Percentiles rank a stretch among this genome's conserved stretches.
phyloP scores from a whole-genome alignment of 495 filamentous ascomycete genomes.

The Aspergillus nanangensis region DNA sequence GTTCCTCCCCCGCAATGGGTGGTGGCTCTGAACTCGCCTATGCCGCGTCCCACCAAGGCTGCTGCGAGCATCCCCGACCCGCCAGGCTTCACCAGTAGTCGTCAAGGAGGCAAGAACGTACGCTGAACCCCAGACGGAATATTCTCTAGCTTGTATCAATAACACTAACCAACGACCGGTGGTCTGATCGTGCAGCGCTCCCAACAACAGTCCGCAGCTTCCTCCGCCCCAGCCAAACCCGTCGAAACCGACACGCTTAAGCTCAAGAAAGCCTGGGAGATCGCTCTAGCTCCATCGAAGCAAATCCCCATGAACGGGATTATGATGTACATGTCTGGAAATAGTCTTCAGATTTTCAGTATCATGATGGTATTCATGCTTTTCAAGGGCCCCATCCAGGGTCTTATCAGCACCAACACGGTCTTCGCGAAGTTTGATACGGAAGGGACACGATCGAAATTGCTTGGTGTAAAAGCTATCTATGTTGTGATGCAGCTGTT shows the following conservation, averaged over 20 bases:
- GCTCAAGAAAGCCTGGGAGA: conserved; percentile 98
- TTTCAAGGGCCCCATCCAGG: conserved; percentile 93
- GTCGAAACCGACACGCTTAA: conserved; percentile 92
- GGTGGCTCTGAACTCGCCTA: conserved; percentile 64
- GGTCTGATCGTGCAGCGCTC: conserved; percentile 28
- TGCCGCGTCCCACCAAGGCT: conserved; percentile 53
- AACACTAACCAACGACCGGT: too few species aligned
- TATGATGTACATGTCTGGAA: conserved; percentile 99
- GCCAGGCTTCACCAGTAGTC: conserved; percentile 70
- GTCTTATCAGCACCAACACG: conserved; percentile 69
- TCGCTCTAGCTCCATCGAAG: conserved; percentile 91
- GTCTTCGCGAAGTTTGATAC: conserved; percentile 88
- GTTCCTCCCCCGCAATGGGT: conserved; percentile 76
- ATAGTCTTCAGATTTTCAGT: conserved; percentile 96
- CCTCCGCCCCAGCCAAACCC: conserved; percentile 31
- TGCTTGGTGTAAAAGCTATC: conserved; percentile 76
- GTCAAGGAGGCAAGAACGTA: conserved; percentile 37
- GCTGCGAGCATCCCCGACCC: conserved; percentile 71
- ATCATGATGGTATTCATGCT: conserved; percentile 99
- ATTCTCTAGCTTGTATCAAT: too few species aligned
- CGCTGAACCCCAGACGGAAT: too few species aligned
- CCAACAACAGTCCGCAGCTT: conserved; percentile 27
- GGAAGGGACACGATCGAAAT: conserved; percentile 63
- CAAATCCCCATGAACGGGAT: conserved; percentile 95
- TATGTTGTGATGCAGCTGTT: conserved; percentile 85